Evolutionary conservation across 2,329 filamentous ascomycete genomes (phyloP).

Genomic region (Ilyonectria sp.): DNA sequence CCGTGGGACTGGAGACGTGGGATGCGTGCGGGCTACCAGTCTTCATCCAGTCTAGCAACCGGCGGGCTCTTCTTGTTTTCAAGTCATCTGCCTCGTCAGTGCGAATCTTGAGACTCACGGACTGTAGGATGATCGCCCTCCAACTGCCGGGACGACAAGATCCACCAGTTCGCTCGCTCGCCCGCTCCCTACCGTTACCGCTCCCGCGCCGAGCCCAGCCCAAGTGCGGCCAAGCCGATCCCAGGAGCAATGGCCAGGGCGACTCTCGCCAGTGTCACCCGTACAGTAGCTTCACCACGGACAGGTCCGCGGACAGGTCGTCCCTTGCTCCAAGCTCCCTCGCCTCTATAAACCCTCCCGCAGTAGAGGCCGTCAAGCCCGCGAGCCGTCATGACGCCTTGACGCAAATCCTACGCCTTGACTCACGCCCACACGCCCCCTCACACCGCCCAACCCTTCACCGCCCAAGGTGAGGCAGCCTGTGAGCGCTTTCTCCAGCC

Average conservation of each 20-base stretch:
- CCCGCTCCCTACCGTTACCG: neutral
- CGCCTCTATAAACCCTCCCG: neutral
- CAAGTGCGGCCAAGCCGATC: neutral
- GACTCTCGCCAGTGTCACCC: neutral
- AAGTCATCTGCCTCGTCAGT: neutral
- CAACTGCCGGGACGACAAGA: constrained; percentile 18
- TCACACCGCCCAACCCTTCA: constrained; percentile 25
- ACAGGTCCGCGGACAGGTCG: constrained; percentile 8
- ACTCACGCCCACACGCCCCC: constrained; percentile 6
- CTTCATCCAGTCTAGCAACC: neutral
- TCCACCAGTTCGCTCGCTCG: constrained; percentile 20
- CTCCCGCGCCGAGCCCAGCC: constrained; percentile 10
- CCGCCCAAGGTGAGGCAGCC: constrained; percentile 14
- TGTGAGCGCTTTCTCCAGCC: constrained; percentile 3
- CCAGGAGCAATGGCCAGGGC: neutral
- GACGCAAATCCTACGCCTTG: neutral
- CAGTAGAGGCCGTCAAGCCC: neutral
- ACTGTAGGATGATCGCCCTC: neutral
- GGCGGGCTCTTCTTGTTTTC: neutral
- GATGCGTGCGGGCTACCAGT: neutral
- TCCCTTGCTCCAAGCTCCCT: constrained; percentile 15
- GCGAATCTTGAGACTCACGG: neutral
- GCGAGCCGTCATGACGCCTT: constrained; percentile 7
- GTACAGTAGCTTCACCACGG: constrained; percentile 9
- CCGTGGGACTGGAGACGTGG: neutral